A percentile compares a stretch with the other conserved stretches of the same genome.
These are phyloP conservation scores for Coriolopsis trogii DNA, from an alignment of 1,284 basidiomycete species.

Conservation along the genomic window DNA sequence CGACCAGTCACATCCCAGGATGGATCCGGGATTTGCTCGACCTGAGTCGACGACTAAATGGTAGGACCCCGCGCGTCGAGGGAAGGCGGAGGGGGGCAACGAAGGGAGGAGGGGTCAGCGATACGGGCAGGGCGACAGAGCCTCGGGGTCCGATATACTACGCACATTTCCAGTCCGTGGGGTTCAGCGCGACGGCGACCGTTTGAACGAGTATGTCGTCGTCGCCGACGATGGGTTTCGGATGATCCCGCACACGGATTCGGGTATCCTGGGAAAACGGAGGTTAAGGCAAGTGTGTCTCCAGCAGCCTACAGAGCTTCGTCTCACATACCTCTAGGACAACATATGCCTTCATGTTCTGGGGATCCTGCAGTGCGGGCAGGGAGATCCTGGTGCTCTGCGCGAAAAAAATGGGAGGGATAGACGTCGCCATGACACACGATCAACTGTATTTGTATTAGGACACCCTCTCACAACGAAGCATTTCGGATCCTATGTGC, in stretches of 20 bases:
- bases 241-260: slow-evolving; percentile 26
- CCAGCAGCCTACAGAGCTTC: neutral
- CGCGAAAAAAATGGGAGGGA: no score
- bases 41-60: slow-evolving; percentile 17
- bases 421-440: no score
- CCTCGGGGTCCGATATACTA: neutral
- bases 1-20: slow-evolving; percentile 31
- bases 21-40: slow-evolving; percentile 21
- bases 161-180: slow-evolving; percentile 33
- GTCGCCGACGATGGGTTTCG: slow-evolving; percentile 26
- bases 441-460: no score
- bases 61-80: neutral
- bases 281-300: neutral
- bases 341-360: slow-evolving; percentile 23
- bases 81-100: neutral
- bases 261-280: slow-evolving; percentile 21
- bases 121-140: neutral
- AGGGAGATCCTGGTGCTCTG: no score
- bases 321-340: slow-evolving; percentile 12
- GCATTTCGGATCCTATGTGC: no score
- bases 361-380: no score
- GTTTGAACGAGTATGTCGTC: slow-evolving; percentile 31
- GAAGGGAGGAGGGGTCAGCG: no score
- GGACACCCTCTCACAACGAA: no score
- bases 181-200: slow-evolving; percentile 32